These are phyloP conservation scores for Astrocystis sublimbata DNA, from an alignment of 495 filamentous ascomycete species.

Conservation along the genomic window DNA sequence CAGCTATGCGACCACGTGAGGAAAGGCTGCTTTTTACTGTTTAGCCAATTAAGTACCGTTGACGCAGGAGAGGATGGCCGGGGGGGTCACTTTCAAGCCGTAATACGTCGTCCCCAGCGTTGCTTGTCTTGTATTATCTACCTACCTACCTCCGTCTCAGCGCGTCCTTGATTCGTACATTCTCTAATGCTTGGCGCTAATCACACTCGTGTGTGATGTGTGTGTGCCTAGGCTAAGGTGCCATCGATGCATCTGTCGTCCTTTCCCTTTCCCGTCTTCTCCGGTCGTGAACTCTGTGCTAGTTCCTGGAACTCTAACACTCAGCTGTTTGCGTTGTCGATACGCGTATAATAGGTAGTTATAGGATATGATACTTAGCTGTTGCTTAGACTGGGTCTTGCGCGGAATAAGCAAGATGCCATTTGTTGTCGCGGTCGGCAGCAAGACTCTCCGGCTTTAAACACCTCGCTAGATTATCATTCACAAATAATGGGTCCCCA, in stretches of 20 bases:
- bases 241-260: background rate
- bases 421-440: slow-evolving; percentile 5
- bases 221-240: background rate
- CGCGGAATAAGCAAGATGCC: background rate
- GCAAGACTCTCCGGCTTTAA: background rate
- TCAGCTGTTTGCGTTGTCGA: background rate
- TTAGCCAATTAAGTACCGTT: background rate
- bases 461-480: background rate
- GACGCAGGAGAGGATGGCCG: background rate
- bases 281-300: background rate
- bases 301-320: background rate
- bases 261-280: background rate
- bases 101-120: background rate
- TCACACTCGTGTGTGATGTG: background rate
- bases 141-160: background rate
- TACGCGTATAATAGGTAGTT: background rate
- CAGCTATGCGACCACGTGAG: too few relatives aligned
- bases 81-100: background rate
- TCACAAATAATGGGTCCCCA: background rate
- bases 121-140: background rate
- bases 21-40: too few relatives aligned
- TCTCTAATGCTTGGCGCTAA: background rate
- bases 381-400: background rate
- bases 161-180: background rate
- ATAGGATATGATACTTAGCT: background rate